Evolutionary conservation across 345 rosid species (phyloP), one percentile per base, ranked within the genome.

Genomic region (Boechera retrofracta): DNA sequence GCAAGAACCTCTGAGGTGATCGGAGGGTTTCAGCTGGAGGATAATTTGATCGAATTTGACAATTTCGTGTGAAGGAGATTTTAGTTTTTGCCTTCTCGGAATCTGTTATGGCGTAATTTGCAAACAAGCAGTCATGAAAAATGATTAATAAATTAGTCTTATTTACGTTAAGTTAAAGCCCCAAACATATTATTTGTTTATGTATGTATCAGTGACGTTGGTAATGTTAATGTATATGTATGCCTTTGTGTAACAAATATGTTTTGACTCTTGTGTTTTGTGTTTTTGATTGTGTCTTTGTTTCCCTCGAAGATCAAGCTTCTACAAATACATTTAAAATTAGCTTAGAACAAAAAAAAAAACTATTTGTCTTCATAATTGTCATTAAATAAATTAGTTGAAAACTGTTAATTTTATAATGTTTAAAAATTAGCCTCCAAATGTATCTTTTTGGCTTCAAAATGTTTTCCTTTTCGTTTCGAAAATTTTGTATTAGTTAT

Each of bases 191-290:
- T 24, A 13, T 35, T 67, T 41, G 42, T 35, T 49, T 51, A 28
- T 28, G 24, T 1, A 41, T 69, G 75, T 62, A 62, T 1, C 45
- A 32, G 32, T 69, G 69, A 76, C 74, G 38, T 45, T 28, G 10
- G 52, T 18, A 63, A 15, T 31, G 10, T 15, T 3, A 56, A 67
- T 72, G 74, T 39, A 73, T 72, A 44, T 32, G 32, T 32, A 38
- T 59, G 77, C 26, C 6, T 72, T 72, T 72, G 69, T 67, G 64
- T 67, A 67, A 51, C 64, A 78, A n/a, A 67, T 78, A 67, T 74
- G 72, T 72, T 72, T 55, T 33, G 68, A 58, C 77, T 41, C 59
- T 64, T 55, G 42, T 63, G 52, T 49, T 47, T 47, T 64, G 59
- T 54, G 41, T 1, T 3, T 13, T 55, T 55, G 5, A 69, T 59